A percentile compares a stretch with the other conserved stretches of the same genome.
Evolutionary conservation across 768 basidiomycete genomes (phyloP).

Genomic region (Lentinula sp.): DNA sequence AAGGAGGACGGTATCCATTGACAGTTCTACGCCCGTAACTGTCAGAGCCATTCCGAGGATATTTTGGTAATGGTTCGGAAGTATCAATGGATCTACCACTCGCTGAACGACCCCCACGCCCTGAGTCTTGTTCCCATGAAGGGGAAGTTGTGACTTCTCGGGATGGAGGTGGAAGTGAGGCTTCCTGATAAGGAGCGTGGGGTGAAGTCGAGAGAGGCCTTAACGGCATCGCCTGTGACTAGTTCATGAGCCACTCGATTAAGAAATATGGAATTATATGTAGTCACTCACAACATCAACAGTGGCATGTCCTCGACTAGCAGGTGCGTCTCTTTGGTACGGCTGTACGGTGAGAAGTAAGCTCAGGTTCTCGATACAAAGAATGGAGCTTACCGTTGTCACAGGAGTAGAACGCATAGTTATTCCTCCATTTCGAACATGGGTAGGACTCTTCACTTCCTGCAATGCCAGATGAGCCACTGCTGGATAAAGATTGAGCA

Average conservation of each 20-base stretch:
- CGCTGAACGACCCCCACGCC: background rate
- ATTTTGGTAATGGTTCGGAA: background rate
- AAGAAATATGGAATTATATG: background rate
- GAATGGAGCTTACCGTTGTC: background rate
- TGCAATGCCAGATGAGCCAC: background rate
- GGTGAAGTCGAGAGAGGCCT: background rate
- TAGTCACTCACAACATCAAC: background rate
- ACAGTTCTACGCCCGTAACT: background rate
- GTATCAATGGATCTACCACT: background rate
- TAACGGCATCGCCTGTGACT: background rate
- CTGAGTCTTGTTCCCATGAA: background rate
- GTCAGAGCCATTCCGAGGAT: background rate
- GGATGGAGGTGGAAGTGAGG: background rate
- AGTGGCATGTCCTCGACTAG: background rate
- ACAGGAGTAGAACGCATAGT: background rate
- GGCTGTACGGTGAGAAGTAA: background rate
- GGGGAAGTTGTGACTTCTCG: constrained; percentile 1
- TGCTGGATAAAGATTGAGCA: background rate
- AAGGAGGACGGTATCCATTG: background rate
- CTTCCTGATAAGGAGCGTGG: background rate
- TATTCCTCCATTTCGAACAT: background rate
- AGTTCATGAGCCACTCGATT: background rate
- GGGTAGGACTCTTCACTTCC: background rate
- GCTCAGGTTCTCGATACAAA: background rate
- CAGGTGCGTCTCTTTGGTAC: background rate